Evolutionary conservation across 352 stramenopile species (phyloP).

Genomic region (Pythium periplocum): DNA sequence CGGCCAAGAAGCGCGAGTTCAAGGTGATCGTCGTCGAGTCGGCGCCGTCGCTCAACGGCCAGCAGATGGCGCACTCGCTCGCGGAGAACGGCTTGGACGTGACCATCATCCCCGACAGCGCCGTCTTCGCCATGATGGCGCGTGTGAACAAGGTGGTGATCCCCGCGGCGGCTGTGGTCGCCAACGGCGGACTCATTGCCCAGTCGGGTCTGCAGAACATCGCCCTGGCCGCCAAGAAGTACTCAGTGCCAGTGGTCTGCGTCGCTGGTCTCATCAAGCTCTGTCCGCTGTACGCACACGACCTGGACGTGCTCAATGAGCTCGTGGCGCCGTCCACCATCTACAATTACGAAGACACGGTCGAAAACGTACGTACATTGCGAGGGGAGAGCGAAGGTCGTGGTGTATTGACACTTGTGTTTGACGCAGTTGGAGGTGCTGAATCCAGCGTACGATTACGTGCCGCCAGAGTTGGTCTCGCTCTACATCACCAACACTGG

Average conservation of each 20-base stretch:
- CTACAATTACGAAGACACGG: slow-evolving; percentile 87
- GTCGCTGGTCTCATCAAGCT: slow-evolving; percentile 97
- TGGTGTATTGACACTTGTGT: too few species aligned
- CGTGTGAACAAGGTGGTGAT: slow-evolving; percentile 97
- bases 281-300: slow-evolving; percentile 97
- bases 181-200: slow-evolving; percentile 96
- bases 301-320: slow-evolving; percentile 94
- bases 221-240: slow-evolving; percentile 93
- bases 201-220: slow-evolving; percentile 95
- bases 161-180: slow-evolving; percentile 94
- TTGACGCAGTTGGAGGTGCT: slow-evolving; percentile 88
- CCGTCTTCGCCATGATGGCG: slow-evolving; percentile 97
- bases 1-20: slow-evolving; percentile 92
- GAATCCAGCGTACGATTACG: slow-evolving; percentile 97
- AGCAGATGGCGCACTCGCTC: slow-evolving; percentile 86
- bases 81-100: slow-evolving; percentile 90
- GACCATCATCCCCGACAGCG: slow-evolving; percentile 96
- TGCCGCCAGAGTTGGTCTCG: slow-evolving; percentile 95
- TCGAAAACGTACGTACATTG: slow-evolving; percentile 63
- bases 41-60: slow-evolving; percentile 89
- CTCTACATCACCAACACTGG: slow-evolving; percentile 98
- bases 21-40: slow-evolving; percentile 95
- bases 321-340: slow-evolving; percentile 85
- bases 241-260: slow-evolving; percentile 96
- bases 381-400: too few species aligned